A percentile compares a stretch with the other conserved stretches of the same genome.
These are phyloP conservation scores for Lactarius sp. DNA, from an alignment of 768 basidiomycete species.

Conservation along the genomic window DNA sequence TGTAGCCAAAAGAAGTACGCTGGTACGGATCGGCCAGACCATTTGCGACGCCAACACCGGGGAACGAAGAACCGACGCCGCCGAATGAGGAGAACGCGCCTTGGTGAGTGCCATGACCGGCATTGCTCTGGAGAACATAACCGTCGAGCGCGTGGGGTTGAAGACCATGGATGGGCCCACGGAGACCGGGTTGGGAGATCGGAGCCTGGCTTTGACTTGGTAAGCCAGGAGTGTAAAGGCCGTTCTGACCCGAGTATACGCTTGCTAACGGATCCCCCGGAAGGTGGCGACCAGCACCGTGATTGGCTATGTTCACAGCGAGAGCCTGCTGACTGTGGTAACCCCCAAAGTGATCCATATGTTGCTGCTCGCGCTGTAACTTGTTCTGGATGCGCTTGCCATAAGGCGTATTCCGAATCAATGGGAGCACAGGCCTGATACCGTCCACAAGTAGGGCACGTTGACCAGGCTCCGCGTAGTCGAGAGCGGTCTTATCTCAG, in stretches of 20 bases:
- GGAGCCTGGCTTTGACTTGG: constrained; percentile 56
- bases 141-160: constrained; percentile 74
- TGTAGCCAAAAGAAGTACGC: constrained; percentile 66
- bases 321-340: constrained; percentile 59
- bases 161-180: constrained; percentile 50
- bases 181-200: constrained; percentile 27
- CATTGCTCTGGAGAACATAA: constrained; percentile 73
- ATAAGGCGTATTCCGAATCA: constrained; percentile 98
- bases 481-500: constrained; percentile 75
- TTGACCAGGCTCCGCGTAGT: constrained; percentile 95
- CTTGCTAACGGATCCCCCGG: constrained; percentile 54
- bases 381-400: constrained; percentile 99
- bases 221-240: constrained; percentile 55
- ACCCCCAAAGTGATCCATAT: constrained; percentile 61
- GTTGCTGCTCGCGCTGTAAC: constrained; percentile 76
- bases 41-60: constrained; percentile 42
- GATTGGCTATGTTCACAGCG: constrained; percentile 52
- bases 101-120: constrained; percentile 58
- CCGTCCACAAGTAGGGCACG: constrained; percentile 91
- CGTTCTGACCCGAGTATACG: constrained; percentile 58
- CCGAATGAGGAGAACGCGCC: constrained; percentile 49
- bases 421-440: constrained; percentile 95
- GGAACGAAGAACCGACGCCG: constrained; percentile 49
- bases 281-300: constrained; percentile 49
- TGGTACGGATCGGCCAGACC: constrained; percentile 74